Evolutionary conservation across 129 eudicot genomes (phyloP), one percentile per base, ranked within the genome.

Genomic region (Flaveria ramosissima): DNA sequence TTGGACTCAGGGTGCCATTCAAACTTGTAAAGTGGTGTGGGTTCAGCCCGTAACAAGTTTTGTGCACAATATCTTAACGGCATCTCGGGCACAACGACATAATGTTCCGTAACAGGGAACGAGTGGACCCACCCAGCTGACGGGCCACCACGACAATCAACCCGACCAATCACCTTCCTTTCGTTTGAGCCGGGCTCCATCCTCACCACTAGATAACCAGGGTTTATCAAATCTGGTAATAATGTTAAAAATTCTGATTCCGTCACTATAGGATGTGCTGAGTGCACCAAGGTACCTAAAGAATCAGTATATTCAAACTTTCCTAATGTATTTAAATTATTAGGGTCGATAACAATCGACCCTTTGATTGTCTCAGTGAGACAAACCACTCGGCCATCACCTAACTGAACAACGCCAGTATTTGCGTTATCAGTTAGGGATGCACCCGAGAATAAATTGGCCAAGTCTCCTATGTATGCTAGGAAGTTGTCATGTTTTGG

Each of bases 91-190:
- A 92, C 95, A 43, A 95, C 67, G 59, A 95, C 84, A 64, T 91
- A 95, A 81, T 92, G 89, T 68, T 95, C 99, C 0, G 97, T 95
- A 74, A 95, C 91, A 0, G 99, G 97, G 64, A 95, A 95, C 30
- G 99, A 95, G 73, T 95, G 99, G 80, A 92, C 99, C 99, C 99
- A 95, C 1, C 99, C 99, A 0, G 97, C 88, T 0, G 96, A 68
- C 5, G 99, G 97, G 26, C 99, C 97, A 19, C 92, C 96, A 56
- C 95, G 85, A 67, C 99, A 95, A 23, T 77, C 71, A 45, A 92
- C 96, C 76, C 99, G 77, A 7, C 99, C 99, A 17, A 95, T 88
- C 39, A 89, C 88, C 82, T 87, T 88, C 80, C 97, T 86, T 77
- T 87, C 91, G 52, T 92, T 92, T 1, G 91, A 81, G 61, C 96